These are phyloP conservation scores for Aaosphaeria pasadenensis DNA, from an alignment of 2,329 filamentous ascomycete species.

Conservation along the genomic window DNA sequence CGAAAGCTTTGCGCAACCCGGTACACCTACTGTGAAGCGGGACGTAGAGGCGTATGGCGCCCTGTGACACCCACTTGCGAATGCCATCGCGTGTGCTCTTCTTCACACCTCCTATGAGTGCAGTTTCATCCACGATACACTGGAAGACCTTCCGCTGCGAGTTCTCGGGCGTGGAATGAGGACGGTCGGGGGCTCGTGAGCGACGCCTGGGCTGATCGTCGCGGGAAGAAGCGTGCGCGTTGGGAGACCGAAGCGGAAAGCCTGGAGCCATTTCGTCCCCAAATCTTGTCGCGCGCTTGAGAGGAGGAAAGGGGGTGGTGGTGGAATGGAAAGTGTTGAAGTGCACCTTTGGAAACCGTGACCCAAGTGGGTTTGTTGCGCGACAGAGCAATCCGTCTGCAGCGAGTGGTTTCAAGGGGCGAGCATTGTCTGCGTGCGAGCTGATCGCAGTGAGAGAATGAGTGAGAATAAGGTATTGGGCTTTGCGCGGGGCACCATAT, in stretches of 20 bases:
- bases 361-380: slow-evolving; percentile 14
- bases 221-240: slow-evolving; percentile 3
- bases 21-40: slow-evolving; percentile 48
- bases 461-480: slow-evolving; percentile 12
- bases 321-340: too few species aligned
- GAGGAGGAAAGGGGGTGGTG: neutral
- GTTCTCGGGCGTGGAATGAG: slow-evolving; percentile 15
- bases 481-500: slow-evolving; percentile 16
- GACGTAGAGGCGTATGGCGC: slow-evolving; percentile 50
- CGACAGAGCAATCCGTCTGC: slow-evolving; percentile 19
- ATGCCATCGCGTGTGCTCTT: slow-evolving; percentile 52
- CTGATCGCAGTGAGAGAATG: slow-evolving; percentile 19
- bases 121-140: slow-evolving; percentile 53
- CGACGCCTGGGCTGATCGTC: too few species aligned
- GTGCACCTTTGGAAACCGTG: too few species aligned
- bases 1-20: slow-evolving; percentile 1
- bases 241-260: slow-evolving; percentile 21
- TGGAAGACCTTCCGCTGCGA: slow-evolving; percentile 50
- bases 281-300: neutral
- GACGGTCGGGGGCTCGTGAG: neutral
- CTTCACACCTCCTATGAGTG: slow-evolving; percentile 50
- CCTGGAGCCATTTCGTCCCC: slow-evolving; percentile 29
- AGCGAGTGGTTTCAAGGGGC: slow-evolving; percentile 22
- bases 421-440: slow-evolving; percentile 18
- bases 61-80: slow-evolving; percentile 50